These are phyloP conservation scores for Teunomyces aglyptinius DNA, from an alignment of 805 yeast species.

Conservation along the genomic window DNA sequence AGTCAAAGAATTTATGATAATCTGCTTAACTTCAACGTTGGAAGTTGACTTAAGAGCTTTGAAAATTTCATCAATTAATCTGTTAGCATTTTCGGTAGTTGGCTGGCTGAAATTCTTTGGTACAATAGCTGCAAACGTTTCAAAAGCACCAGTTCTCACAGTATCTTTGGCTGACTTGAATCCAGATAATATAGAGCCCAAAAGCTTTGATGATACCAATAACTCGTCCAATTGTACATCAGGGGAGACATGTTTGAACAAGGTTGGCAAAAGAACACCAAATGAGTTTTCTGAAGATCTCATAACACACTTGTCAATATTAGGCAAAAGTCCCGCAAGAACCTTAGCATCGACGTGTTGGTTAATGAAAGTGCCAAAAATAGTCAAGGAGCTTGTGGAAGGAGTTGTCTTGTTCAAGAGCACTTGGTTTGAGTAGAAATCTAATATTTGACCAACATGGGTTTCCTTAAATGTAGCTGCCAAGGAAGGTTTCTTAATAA, in stretches of 20 bases:
- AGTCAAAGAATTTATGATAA: slow-evolving; percentile 47
- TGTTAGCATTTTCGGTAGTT: slow-evolving; percentile 21
- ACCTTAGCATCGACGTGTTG: slow-evolving; percentile 35
- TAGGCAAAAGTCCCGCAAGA: slow-evolving; percentile 46
- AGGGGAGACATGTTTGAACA: slow-evolving; percentile 32
- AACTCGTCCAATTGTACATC: slow-evolving; percentile 41
- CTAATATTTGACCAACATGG: slow-evolving; percentile 11
- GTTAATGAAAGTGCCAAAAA: slow-evolving; percentile 45
- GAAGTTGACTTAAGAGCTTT: slow-evolving; percentile 56
- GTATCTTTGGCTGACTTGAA: slow-evolving; percentile 69
- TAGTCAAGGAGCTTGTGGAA: slow-evolving; percentile 28
- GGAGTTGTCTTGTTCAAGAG: slow-evolving; percentile 48
- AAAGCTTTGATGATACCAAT: slow-evolving; percentile 34
- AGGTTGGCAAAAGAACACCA: slow-evolving; percentile 48
- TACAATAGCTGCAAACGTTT: slow-evolving; percentile 28
- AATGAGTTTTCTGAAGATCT: slow-evolving; percentile 77
- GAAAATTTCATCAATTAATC: slow-evolving; percentile 51
- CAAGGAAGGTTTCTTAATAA: slow-evolving; percentile 26
- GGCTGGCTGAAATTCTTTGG: slow-evolving; percentile 14
- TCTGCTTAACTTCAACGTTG: slow-evolving; percentile 62
- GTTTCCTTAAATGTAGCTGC: slow-evolving; percentile 8
- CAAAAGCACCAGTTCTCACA: slow-evolving; percentile 52
- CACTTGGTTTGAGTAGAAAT: slow-evolving; percentile 35
- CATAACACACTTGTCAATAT: slow-evolving; percentile 68
- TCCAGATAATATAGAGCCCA: slow-evolving; percentile 36